These are phyloP conservation scores for Tricholoma sp. DNA, from an alignment of 768 basidiomycete species.

Conservation along the genomic window DNA sequence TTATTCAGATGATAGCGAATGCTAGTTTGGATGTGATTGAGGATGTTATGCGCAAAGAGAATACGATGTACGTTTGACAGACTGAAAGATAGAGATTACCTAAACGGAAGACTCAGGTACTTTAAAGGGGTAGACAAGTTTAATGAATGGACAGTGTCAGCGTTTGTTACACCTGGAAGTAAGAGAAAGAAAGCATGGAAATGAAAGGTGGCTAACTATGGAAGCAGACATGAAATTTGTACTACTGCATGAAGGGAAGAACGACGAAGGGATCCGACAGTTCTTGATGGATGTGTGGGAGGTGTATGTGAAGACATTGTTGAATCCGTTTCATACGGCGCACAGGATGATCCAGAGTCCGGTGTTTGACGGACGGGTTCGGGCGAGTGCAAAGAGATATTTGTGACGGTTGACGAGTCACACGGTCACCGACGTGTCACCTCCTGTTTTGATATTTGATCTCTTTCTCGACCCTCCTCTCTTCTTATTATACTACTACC, in stretches of 20 bases:
- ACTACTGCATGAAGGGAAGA: constrained; percentile 90
- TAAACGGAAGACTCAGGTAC: constrained; percentile 57
- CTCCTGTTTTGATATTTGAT: constrained; percentile 18
- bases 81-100: constrained; percentile 8
- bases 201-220: constrained; percentile 12
- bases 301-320: constrained; percentile 86
- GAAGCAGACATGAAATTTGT: constrained; percentile 88
- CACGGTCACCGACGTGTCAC: constrained; percentile 15
- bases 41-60: constrained; percentile 83
- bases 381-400: constrained; percentile 83
- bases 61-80: constrained; percentile 56
- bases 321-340: constrained; percentile 97
- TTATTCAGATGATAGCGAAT: constrained; percentile 99
- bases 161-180: constrained; percentile 95
- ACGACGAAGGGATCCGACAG: constrained; percentile 90
- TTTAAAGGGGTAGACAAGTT: constrained; percentile 94
- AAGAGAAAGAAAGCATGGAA: constrained; percentile 25
- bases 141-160: constrained; percentile 98
- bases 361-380: constrained; percentile 79
- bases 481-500: constrained; percentile 12
- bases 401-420: constrained; percentile 43
- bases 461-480: constrained; percentile 20
- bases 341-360: constrained; percentile 77
- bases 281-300: constrained; percentile 99
- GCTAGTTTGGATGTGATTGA: constrained; percentile 94